Evolutionary conservation across 768 basidiomycete species (phyloP), one percentile per base, ranked within the genome.

Genomic region (Rubroboletus satanas): DNA sequence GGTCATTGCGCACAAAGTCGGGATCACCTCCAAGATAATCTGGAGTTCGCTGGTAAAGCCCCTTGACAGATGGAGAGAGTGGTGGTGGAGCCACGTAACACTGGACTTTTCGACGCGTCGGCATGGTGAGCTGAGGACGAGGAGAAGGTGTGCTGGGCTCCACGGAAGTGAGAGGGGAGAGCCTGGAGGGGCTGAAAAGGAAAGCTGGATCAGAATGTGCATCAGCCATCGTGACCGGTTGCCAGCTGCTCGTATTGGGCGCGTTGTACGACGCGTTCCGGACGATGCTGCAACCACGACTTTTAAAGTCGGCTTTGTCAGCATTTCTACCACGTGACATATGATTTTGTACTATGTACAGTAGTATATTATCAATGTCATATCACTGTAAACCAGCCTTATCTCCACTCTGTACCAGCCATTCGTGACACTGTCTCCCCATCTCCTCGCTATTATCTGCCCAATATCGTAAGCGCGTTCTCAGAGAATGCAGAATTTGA

Each of bases 371-470:
- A 21, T 26, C 26, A 26, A 26, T 26, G 26, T 26, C 26, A 26
- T 26, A 26, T 26, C 26, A 26, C 26, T 26, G 26, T 26, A 5
- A 26, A 26, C 26, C 26, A 26, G 26, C 3, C 3, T 26, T 4
- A 26, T n/a, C n/a, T 6, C 10, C 12, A 14, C 12, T n/a, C 5
- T 23, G 14, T 0, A 33, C 29, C 29, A 45, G 45, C 31, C 45
- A 45, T 18, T 43, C 42, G 41, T 42, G 15, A 12, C 41, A 42
- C 21, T 31, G 29, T 46, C 31, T 32, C 14, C 31, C 45, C 14
- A 86, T 57, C 23, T 73, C 59, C 45, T 79, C 74, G 15, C 80
- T 71, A 59, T 87, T 81, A 66, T 79, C 83, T 85, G 8, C 26
- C 21, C 43, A 52, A 29, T 11, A 36, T 45, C 48, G 52, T 54